A percentile compares a stretch with the other conserved stretches of the same genome.
These are phyloP conservation scores for Alternaria sp. DNA, from an alignment of 2,329 filamentous ascomycete species.

Conservation along the genomic window DNA sequence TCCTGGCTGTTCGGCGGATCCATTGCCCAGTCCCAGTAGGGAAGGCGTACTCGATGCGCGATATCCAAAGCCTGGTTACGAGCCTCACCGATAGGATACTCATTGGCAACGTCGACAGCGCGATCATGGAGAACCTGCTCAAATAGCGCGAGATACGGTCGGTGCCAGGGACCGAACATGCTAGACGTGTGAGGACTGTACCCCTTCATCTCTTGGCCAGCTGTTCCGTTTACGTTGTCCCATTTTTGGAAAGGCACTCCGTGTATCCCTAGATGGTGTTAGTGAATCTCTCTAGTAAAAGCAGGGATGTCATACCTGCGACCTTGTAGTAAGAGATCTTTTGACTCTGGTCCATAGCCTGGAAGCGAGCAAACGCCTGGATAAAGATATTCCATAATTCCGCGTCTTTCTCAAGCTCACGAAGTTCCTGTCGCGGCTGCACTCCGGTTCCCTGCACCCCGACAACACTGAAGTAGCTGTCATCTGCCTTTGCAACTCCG, in stretches of 20 bases:
- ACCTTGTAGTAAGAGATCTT: slow-evolving; percentile 46
- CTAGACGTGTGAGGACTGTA: slow-evolving; percentile 46
- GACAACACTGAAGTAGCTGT: slow-evolving; percentile 45
- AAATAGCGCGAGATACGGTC: slow-evolving; percentile 46
- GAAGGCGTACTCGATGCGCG: slow-evolving; percentile 41
- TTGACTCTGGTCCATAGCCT: slow-evolving; percentile 44
- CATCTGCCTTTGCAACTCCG: slow-evolving; percentile 28
- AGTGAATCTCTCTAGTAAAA: neutral
- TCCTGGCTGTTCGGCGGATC: slow-evolving; percentile 33
- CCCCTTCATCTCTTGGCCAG: slow-evolving; percentile 36
- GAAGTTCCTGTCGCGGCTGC: slow-evolving; percentile 39
- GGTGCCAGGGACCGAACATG: slow-evolving; percentile 46
- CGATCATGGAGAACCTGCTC: slow-evolving; percentile 45
- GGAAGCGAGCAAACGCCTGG: slow-evolving; percentile 42
- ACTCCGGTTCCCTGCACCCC: slow-evolving; percentile 45
- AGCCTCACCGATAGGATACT: slow-evolving; percentile 36
- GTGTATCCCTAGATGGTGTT: slow-evolving; percentile 37
- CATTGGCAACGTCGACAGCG: slow-evolving; percentile 42
- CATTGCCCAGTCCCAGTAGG: slow-evolving; percentile 50
- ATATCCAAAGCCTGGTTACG: slow-evolving; percentile 34
- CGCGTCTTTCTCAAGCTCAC: slow-evolving; percentile 43
- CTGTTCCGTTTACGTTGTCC: slow-evolving; percentile 36
- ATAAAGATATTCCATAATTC: slow-evolving; percentile 47
- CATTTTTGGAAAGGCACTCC: slow-evolving; percentile 43
- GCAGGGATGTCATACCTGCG: slow-evolving; percentile 30